A percentile compares a stretch with the other conserved stretches of the same genome.
Evolutionary conservation across 2,329 filamentous ascomycete genomes (phyloP).

Genomic region (Aureobasidium sp.): DNA sequence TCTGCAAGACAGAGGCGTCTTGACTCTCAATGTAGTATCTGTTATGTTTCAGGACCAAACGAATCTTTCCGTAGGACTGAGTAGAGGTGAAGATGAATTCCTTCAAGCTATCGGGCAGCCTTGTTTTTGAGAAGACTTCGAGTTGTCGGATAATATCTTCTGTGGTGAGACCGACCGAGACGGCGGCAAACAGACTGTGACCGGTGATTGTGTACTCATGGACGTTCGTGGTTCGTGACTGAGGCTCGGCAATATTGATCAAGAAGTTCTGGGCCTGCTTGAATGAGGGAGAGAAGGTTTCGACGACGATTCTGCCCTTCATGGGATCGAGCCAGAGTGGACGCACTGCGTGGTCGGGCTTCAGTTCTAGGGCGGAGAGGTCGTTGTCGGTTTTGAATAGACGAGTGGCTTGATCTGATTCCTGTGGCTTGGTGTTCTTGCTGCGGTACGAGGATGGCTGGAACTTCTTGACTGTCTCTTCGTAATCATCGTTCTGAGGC

Average conservation of each 20-base stretch:
- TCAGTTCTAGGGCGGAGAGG: slow-evolving; percentile 74
- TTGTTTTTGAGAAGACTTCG: slow-evolving; percentile 82
- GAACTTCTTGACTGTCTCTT: slow-evolving; percentile 48
- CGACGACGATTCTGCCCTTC: slow-evolving; percentile 80
- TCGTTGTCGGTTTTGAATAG: slow-evolving; percentile 57
- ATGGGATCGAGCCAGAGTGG: slow-evolving; percentile 90
- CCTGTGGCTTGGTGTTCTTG: slow-evolving; percentile 36
- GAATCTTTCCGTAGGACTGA: slow-evolving; percentile 89
- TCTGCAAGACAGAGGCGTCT: slow-evolving; percentile 78
- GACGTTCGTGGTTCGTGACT: slow-evolving; percentile 80
- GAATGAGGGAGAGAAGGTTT: slow-evolving; percentile 86
- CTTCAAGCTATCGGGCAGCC: slow-evolving; percentile 71
- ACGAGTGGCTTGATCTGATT: slow-evolving; percentile 48
- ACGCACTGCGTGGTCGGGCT: slow-evolving; percentile 80
- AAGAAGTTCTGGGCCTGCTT: slow-evolving; percentile 87
- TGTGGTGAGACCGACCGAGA: slow-evolving; percentile 86
- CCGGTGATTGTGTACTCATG: slow-evolving; percentile 91
- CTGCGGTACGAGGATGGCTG: slow-evolving; percentile 46
- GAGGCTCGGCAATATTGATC: slow-evolving; percentile 89
- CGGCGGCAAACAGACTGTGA: slow-evolving; percentile 90
- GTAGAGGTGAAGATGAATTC: slow-evolving; percentile 77
- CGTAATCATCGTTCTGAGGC: slow-evolving; percentile 27
- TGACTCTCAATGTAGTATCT: slow-evolving; percentile 91
- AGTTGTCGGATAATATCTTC: slow-evolving; percentile 85
- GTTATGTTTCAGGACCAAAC: slow-evolving; percentile 89